These are phyloP conservation scores for Eucalyptus pauciflora DNA, from an alignment of 345 rosid genomes.

Conservation along the genomic window DNA sequence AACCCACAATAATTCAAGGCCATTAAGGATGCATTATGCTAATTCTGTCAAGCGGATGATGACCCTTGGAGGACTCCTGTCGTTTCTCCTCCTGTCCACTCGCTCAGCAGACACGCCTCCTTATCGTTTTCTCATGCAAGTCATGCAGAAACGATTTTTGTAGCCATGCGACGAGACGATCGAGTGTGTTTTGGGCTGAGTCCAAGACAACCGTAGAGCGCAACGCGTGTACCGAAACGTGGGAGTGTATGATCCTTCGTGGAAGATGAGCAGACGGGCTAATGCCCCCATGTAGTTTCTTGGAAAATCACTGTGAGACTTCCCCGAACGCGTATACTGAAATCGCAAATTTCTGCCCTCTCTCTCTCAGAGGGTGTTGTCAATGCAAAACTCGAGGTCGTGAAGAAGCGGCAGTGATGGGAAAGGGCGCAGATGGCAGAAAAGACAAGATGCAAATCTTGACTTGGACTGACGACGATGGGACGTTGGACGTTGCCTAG, in stretches of 20 bases:
- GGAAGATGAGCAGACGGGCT: no score
- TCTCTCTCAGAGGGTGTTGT: no score
- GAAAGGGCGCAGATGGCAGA: neutral
- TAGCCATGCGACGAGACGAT: no score
- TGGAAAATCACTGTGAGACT: neutral
- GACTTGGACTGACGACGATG: neutral
- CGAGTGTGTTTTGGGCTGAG: no score
- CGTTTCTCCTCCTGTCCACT: neutral
- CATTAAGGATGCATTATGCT: neutral
- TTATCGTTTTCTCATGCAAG: no score
- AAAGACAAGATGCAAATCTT: neutral
- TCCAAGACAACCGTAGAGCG: no score
- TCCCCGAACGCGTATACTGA: neutral
- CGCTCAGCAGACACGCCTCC: neutral
- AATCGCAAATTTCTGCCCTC: neutral
- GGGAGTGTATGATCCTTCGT: no score
- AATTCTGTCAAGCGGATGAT: neutral
- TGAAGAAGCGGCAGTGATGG: neutral
- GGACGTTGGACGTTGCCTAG: neutral
- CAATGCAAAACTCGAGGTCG: no score
- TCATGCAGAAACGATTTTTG: no score
- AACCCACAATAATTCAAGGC: neutral
- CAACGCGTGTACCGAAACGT: accelerated
- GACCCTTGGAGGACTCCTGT: neutral
- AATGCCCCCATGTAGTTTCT: neutral